phyloP scores from a whole-genome alignment of 164 flowering plant genomes.

The Berberis vulgaris region DNA sequence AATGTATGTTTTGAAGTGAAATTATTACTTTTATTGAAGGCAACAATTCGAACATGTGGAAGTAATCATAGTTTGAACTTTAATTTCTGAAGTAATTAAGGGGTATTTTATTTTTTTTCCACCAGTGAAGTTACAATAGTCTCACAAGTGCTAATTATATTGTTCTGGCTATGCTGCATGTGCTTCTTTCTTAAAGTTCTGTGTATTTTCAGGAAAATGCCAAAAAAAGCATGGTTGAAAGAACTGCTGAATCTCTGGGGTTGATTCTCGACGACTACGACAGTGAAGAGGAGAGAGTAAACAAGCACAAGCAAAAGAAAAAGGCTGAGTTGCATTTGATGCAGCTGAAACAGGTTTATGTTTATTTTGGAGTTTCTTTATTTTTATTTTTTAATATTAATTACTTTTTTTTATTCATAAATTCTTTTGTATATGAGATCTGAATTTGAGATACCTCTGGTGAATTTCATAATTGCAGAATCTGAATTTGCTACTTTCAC shows the following conservation, averaged over 20 bases:
- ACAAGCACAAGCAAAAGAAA: constrained; percentile 49
- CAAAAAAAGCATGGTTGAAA: constrained; percentile 66
- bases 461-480: constrained; percentile 45
- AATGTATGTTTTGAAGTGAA: too few species aligned
- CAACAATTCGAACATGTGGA: too few species aligned
- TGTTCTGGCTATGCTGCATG: neutral
- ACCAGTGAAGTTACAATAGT: neutral
- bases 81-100: too few species aligned
- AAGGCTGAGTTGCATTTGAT: constrained; percentile 35
- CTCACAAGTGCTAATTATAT: neutral
- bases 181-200: neutral
- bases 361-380: neutral
- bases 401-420: neutral
- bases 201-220: constrained; percentile 55
- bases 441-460: neutral
- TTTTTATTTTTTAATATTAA: neutral
- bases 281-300: constrained; percentile 83
- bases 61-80: too few species aligned
- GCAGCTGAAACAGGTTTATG: constrained; percentile 64
- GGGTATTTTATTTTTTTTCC: neutral
- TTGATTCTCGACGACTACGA: constrained; percentile 59
- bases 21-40: too few species aligned
- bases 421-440: neutral
- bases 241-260: constrained; percentile 75
- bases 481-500: constrained; percentile 48